These are phyloP conservation scores for Vanderwaltozyma polyspora DNA, from an alignment of 805 yeast genomes.

Conservation along the genomic window DNA sequence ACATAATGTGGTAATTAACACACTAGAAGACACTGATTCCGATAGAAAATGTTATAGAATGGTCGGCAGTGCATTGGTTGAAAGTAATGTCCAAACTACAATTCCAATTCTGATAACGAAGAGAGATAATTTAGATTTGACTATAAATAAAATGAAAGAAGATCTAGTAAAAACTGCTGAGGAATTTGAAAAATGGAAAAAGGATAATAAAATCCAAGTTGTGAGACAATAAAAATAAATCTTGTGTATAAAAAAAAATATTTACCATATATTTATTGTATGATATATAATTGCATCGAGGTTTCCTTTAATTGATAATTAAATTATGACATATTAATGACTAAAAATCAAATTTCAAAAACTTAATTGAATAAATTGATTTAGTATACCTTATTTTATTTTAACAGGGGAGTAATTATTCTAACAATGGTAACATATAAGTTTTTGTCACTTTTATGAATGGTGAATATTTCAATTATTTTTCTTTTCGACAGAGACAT, in stretches of 20 bases:
- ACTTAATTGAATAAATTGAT: too few relatives aligned
- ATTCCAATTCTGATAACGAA: conserved; percentile 50
- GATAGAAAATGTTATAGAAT: conserved; percentile 79
- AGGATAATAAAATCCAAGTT: conserved; percentile 27
- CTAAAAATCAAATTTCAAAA: too few relatives aligned
- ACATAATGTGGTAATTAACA: conserved; percentile 44
- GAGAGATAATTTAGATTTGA: conserved; percentile 31
- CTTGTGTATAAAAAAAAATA: too few relatives aligned
- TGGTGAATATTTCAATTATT: conserved; percentile 9
- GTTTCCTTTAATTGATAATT: too few relatives aligned
- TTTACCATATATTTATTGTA: too few relatives aligned
- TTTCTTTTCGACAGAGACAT: conserved; percentile 12
- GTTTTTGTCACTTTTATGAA: too few relatives aligned
- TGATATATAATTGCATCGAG: too few relatives aligned
- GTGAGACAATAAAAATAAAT: conserved; percentile 19
- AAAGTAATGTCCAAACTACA: conserved; percentile 71
- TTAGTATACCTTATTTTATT: too few relatives aligned
- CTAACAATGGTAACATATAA: too few relatives aligned
- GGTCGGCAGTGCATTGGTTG: conserved; percentile 88
- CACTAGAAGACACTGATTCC: conserved; percentile 40
- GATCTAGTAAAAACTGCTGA: conserved; percentile 22
- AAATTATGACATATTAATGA: too few relatives aligned
- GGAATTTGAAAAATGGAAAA: conserved; percentile 27
- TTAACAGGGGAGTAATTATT: too few relatives aligned
- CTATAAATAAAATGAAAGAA: conserved; percentile 21